Evolutionary conservation across 805 yeast species (phyloP), one percentile per base, ranked within the genome.

Genomic region (Diddensiella transvaalensis): DNA sequence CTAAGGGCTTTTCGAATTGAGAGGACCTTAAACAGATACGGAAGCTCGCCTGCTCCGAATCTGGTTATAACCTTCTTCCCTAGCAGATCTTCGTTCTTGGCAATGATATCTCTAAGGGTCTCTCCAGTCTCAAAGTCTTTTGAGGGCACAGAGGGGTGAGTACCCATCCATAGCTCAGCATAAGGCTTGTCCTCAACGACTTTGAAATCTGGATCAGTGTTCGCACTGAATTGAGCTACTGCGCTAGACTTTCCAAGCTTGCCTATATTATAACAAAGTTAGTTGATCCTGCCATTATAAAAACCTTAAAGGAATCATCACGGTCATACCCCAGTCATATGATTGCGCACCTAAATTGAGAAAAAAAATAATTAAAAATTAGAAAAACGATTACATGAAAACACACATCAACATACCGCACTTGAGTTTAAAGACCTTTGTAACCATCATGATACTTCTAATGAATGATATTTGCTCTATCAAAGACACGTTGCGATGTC

Each of bases 161-260:
- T 89, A 35, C 99, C 99, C 99, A 93, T 93, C 99, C 99, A 93
- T 57, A 93, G 74, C 67, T 93, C 99, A 15, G 99, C 99, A 63
- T 93, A 93, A 8, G 99, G 98, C 62, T 82, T 79, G 33, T 74
- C 46, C 60, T 84, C 90, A 56, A 85, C 87, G 47, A 89, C 77
- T 17, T 61, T 62, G 46, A 87, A 72, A 10, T 58, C 39, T 2
- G 87, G 77, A 67, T 85, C 82, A 39, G 95, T 80, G 44, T 74
- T 72, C 33, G 82, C 74, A 39, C 96, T 95, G 64, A 81, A 91
- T 64, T 77, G 83, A 3, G 99, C 99, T 44, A 90, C 99, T 4
- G 95, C 85, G 17, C 96, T 87, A 4, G 79, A 58, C 4, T 82
- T 74, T 40, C 99, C 98, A 48, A 87, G 67, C 63, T 90, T 91